phyloP scores from a whole-genome alignment of 257 asterid species.

The Solanum arcanum region DNA sequence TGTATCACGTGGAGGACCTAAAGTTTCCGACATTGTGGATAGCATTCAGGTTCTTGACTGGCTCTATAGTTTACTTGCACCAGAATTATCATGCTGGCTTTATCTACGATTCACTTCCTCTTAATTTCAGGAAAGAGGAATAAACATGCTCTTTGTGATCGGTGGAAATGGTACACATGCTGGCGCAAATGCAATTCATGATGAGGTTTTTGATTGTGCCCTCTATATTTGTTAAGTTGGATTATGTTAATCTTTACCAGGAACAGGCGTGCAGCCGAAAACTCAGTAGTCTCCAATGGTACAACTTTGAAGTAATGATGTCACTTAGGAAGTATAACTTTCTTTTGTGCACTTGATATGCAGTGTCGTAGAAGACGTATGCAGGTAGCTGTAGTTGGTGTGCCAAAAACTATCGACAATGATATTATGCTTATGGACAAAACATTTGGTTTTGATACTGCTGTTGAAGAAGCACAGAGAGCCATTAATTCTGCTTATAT shows the following conservation, averaged over 20 bases:
- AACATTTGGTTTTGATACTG: conserved; percentile 97
- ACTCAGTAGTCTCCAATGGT: neutral
- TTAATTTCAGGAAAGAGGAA: conserved; percentile 72
- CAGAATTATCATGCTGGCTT: neutral
- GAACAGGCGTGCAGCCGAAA: neutral
- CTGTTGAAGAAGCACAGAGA: conserved; percentile 98
- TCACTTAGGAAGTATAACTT: neutral
- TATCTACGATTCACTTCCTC: neutral
- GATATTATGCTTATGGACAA: conserved; percentile 95
- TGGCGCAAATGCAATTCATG: conserved; percentile 91
- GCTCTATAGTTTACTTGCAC: neutral
- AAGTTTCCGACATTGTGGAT: conserved; percentile 70
- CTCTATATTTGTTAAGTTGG: neutral
- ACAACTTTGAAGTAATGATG: neutral
- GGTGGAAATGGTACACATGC: conserved; percentile 99
- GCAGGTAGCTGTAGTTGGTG: conserved; percentile 85
- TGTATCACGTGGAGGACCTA: conserved; percentile 95
- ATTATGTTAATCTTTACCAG: neutral
- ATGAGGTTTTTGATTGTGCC: conserved; percentile 46
- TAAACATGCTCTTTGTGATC: conserved; percentile 85
- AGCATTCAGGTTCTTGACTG: conserved; percentile 53
- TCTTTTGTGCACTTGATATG: conserved; percentile 3
- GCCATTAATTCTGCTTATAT: conserved; percentile 86
- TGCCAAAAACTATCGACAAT: conserved; percentile 94
- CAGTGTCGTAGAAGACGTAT: conserved; percentile 65